Evolutionary conservation across 768 basidiomycete species (phyloP), one percentile per base, ranked within the genome.

Genomic region (Multifurca ochricompacta): DNA sequence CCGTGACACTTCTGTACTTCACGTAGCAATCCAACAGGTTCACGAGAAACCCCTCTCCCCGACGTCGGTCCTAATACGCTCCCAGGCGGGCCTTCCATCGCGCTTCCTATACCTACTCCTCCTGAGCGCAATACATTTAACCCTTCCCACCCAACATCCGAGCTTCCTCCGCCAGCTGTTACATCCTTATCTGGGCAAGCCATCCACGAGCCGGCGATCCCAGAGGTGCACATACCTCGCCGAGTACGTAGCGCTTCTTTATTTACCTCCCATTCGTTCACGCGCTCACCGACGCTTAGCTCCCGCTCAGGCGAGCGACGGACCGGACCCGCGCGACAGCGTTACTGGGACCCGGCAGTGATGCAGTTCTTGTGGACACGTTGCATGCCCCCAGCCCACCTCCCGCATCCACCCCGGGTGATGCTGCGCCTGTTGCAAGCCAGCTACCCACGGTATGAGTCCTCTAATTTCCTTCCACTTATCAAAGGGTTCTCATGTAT

Each of bases 41-140:
- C 42, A 42, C 60, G 60, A 23, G 66, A 61, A 16, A 75, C 77
- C 3, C 65, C 73, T 8, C 67, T 78, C 0, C 79, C 79, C 1
- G 72, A 77, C 41, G 69, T 72, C 34, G 68, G 82, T 10, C 77
- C 77, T 4, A 83, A 81, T 54, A 76, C 79, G 0, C 72, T 74
- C 56, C 70, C 74, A 3, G 71, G 75, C 18, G 82, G 83, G 56
- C 74, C 76, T 0, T 75, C 77, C 4, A 54, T 73, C 7, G 25
- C 25, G 7, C 67, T 68, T 16, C 67, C 72, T 14, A 19, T 48
- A 4, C 25, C 7, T n/a, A 10, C 11, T 31, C 19, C 27, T 31
- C 30, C 46, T 27, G 21, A 6, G 2, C 43, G n/a, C 34, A 52
- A 3, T 9, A 27, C 44, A n/a, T 25, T 14, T 18, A 23, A 27